A percentile compares a stretch with the other conserved stretches of the same genome.
phyloP scores from a whole-genome alignment of 176 grass and related monocot genomes.

The Lolium perenne region DNA sequence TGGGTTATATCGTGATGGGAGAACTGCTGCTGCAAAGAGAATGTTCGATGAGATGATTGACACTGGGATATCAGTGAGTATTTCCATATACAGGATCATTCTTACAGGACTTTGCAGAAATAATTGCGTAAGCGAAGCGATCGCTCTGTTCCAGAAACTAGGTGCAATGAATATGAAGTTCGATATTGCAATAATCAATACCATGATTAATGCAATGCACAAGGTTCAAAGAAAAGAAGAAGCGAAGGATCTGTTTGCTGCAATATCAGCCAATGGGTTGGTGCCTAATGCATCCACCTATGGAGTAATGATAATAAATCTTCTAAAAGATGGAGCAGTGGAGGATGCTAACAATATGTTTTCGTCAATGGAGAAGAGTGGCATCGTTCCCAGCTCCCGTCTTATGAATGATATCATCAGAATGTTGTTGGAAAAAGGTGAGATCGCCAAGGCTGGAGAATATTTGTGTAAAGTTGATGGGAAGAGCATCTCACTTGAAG shows the following conservation, averaged over 20 bases:
- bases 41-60: not conserved
- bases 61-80: not conserved
- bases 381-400: not conserved
- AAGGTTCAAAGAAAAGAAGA: not conserved
- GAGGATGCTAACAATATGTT: not conserved
- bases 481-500: too few relatives aligned
- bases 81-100: not conserved
- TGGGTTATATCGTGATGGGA: not conserved
- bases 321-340: not conserved
- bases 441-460: too few relatives aligned
- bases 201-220: constrained; percentile 7
- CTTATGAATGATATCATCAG: not conserved
- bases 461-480: too few relatives aligned
- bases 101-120: not conserved
- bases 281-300: not conserved
- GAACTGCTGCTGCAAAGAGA: not conserved
- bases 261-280: not conserved
- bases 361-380: not conserved
- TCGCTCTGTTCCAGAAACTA: constrained; percentile 3
- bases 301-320: not conserved
- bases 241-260: not conserved
- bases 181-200: not conserved
- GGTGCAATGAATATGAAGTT: not conserved
- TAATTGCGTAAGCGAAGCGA: not conserved
- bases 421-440: too few relatives aligned